Base-by-base conservation (phyloP, 2,329 filamentous ascomycete genomes). In the Phyllosticta citribraziliensis region DNA sequence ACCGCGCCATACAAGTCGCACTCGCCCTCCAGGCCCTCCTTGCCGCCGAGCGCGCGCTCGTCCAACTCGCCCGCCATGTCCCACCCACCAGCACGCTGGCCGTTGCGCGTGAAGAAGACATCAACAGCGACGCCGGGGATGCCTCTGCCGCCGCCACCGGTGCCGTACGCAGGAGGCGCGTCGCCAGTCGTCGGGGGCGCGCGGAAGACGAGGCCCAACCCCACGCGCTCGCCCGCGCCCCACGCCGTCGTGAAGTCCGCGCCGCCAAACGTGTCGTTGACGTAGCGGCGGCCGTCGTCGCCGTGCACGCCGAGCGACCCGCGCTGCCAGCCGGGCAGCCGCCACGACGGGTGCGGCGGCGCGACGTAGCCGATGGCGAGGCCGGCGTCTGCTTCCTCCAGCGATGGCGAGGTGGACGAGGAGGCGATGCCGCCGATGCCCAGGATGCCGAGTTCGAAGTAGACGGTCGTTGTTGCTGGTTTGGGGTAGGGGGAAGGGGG, bases 301-400 rank as follows among this genome's bases (percentile, higher is more conserved):
- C 87, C 85, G 70, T 93, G 89, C n/a, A 93, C 84, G 1, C 80
- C 89, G 14, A 92, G 69, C 64, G 84, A 87, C 19, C 83, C 89
- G 35, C 89, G 82, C 70, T 94, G 87, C 89, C 89, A 93, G 1
- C 89, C 89, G 0, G 89, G 89, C 63, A 92, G 80, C 8, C 89
- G 82, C 76, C 90, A 93, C 0, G 81, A 79, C 6, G 89, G 89
- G 69, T 91, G 93, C 8, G 89, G 89, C 55, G 87, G 82, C 1
- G 88, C 88, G 0, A 82, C 76, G 71, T 85, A 91, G 10, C 89
- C 89, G 10, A 93, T 70, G 0, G 85, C 87, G 1, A 92, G 75
- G 50, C 82, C 81, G 4, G 80, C 80, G 14, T 80, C 77, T 60
- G 77, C 76, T 57, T 73, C 74, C 2, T 72, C 66, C 1, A 72